Conservation (phyloP, 345 rosid genomes). For the Toxicodendron radicans region DNA sequence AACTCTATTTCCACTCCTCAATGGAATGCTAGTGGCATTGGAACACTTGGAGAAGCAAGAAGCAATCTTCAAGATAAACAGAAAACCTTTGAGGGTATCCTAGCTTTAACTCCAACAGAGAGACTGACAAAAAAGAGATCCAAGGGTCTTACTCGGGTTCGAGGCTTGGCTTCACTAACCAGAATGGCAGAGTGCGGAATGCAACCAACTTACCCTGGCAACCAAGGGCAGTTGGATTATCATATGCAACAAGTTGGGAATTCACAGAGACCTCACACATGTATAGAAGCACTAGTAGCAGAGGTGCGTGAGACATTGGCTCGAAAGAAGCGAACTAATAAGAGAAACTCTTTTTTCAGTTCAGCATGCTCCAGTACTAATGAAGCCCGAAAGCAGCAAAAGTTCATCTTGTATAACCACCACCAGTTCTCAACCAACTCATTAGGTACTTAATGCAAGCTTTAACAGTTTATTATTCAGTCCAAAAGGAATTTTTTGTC, state of each 20-base stretch:
- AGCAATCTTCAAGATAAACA: constrained; percentile 29
- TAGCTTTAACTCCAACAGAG: constrained; percentile 33
- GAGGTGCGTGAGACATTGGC: constrained; percentile 32
- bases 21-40: constrained; percentile 16
- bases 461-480: background rate
- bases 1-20: constrained; percentile 28
- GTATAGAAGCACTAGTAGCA: constrained; percentile 39
- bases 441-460: constrained; percentile 40
- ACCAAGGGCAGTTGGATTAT: constrained; percentile 21
- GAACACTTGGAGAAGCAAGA: constrained; percentile 28
- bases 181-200: constrained; percentile 22
- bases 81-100: constrained; percentile 29
- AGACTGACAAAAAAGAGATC: constrained; percentile 55
- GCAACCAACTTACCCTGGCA: constrained; percentile 24
- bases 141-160: constrained; percentile 42
- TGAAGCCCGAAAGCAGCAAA: constrained; percentile 37
- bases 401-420: constrained; percentile 27
- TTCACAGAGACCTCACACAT: constrained; percentile 25
- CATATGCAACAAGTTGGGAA: constrained; percentile 23
- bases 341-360: constrained; percentile 31
- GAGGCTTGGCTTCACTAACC: constrained; percentile 45
- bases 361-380: constrained; percentile 29
- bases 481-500: background rate
- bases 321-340: constrained; percentile 53
- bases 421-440: constrained; percentile 26